These are phyloP conservation scores for Torulaspora maleeae DNA, from an alignment of 805 yeast genomes.

Conservation along the genomic window DNA sequence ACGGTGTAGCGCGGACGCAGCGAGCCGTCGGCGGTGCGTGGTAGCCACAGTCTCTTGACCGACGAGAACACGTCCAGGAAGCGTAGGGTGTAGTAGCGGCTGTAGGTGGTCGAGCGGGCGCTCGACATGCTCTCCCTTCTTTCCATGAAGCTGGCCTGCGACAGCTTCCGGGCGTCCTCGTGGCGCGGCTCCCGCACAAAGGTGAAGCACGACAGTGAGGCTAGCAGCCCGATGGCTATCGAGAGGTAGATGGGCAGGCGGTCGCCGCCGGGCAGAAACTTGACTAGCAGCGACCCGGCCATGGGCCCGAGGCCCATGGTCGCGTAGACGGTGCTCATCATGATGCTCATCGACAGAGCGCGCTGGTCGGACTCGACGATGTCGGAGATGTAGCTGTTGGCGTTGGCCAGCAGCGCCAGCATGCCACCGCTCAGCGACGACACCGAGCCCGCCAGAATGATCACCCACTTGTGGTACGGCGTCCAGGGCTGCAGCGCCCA, in stretches of 20 bases:
- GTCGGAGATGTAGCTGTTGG: constrained; percentile 71
- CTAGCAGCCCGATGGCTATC: constrained; percentile 29
- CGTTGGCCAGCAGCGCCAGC: constrained; percentile 49
- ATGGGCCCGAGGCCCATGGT: constrained; percentile 66
- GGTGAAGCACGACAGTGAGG: constrained; percentile 36
- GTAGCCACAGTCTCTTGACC: constrained; percentile 49
- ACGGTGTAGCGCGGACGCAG: no score
- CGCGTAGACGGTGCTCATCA: constrained; percentile 53
- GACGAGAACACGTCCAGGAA: constrained; percentile 41
- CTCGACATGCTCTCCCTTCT: constrained; percentile 32
- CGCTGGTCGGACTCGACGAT: constrained; percentile 60
- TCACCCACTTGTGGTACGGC: constrained; percentile 37
- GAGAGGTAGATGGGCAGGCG: constrained; percentile 34
- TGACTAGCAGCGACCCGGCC: constrained; percentile 43
- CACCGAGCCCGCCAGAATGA: constrained; percentile 44
- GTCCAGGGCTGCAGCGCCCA: constrained; percentile 34
- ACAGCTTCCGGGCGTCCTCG: constrained; percentile 45
- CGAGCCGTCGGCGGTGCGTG: constrained; percentile 31
- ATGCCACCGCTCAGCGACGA: constrained; percentile 61
- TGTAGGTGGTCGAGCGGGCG: constrained; percentile 20
- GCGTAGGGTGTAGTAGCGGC: constrained; percentile 15
- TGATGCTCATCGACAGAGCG: constrained; percentile 52
- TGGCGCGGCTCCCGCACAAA: constrained; percentile 65
- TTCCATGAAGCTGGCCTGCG: constrained; percentile 40
- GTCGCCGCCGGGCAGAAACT: constrained; percentile 30